phyloP scores from a whole-genome alignment of 2,329 filamentous ascomycete genomes.

The Stagonosporopsis tanaceti region DNA sequence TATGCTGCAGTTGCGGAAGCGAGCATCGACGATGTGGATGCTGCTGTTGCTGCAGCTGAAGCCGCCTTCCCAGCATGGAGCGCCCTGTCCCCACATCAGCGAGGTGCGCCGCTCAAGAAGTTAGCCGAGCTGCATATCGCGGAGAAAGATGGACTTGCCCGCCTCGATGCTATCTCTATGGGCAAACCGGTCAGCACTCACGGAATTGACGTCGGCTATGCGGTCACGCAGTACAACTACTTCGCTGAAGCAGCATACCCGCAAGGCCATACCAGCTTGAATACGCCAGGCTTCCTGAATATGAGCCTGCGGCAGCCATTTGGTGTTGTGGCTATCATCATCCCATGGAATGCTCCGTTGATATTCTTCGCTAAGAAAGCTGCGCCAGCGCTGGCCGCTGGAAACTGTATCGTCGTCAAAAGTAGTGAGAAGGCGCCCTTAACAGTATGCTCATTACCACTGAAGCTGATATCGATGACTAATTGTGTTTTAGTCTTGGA shows the following conservation, averaged over 20 bases:
- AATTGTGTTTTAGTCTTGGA: slow-evolving; percentile 66
- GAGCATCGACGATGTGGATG: slow-evolving; percentile 35
- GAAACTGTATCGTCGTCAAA: slow-evolving; percentile 42
- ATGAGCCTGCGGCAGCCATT: slow-evolving; percentile 79
- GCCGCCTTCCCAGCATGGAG: slow-evolving; percentile 42
- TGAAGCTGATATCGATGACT: not conserved
- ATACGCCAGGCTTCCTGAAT: slow-evolving; percentile 57
- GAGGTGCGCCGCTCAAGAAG: slow-evolving; percentile 54
- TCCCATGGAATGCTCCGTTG: slow-evolving; percentile 61
- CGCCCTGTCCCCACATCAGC: slow-evolving; percentile 47
- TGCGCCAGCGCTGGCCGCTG: slow-evolving; percentile 35
- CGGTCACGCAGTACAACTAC: slow-evolving; percentile 82
- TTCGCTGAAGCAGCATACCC: slow-evolving; percentile 77
- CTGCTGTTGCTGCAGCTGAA: slow-evolving; percentile 35
- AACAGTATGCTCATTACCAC: slow-evolving; percentile 65
- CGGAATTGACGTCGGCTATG: slow-evolving; percentile 73
- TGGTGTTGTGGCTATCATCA: slow-evolving; percentile 81
- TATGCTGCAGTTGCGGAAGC: slow-evolving; percentile 29
- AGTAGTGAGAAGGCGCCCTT: slow-evolving; percentile 59
- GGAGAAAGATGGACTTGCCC: slow-evolving; percentile 75
- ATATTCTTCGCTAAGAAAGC: slow-evolving; percentile 40
- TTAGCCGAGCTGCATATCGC: slow-evolving; percentile 48
- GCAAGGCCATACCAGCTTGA: slow-evolving; percentile 78
- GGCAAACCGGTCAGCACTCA: slow-evolving; percentile 84
- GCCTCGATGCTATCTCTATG: slow-evolving; percentile 83